Evolutionary conservation across 1,284 basidiomycete genomes (phyloP), one percentile per base, ranked within the genome.

Genomic region (Microbotryum silenes-acaulis): DNA sequence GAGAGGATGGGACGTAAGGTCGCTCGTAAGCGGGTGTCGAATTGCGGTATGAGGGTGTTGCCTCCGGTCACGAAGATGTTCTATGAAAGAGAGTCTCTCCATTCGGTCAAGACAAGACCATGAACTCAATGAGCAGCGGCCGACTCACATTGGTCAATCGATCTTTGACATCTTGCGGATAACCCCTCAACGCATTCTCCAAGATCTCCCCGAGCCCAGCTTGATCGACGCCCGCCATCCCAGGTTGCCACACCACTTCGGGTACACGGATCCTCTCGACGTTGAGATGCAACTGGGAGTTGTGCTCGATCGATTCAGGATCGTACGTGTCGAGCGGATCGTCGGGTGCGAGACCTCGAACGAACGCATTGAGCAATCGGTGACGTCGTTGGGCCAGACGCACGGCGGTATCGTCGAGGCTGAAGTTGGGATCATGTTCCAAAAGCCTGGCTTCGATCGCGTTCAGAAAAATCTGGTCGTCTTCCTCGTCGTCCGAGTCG

Each of bases 401-500:
- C 2, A 86, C 87, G 68, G 90, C 86, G 0, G 94, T 98, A 62
- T 94, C 81, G 63, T 87, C 84, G 27, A 78, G 72, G 0, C 86
- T 88, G 76, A 98, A 97, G 0, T 80, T 80, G 0, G 91, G 88
- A 73, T 97, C 94, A 73, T 90, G 77, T 45, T 83, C 78, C 23
- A 98, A 81, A 23, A 98, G 79, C 70, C 89, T 88, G 64, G 81
- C 80, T 76, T 99, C 94, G 61, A 98, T 80, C 0, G 79, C 72
- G 51, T 85, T 81, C 12, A 98, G 81, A 51, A 85, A 82, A 7
- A 79, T 79, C 33, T 88, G 75, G 70, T 97, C 92, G 3, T 97
- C 94, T 72, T 97, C 94, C 77, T 98, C 94, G 61, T 96, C 93
- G 1, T 91, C 93, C 1, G 91, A 93, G n/a, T 85, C 85, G 3